Evolutionary conservation across 169 alveolate species (phyloP), one percentile per base, ranked within the genome.

Genomic region (Cyclospora cayetanensis): DNA sequence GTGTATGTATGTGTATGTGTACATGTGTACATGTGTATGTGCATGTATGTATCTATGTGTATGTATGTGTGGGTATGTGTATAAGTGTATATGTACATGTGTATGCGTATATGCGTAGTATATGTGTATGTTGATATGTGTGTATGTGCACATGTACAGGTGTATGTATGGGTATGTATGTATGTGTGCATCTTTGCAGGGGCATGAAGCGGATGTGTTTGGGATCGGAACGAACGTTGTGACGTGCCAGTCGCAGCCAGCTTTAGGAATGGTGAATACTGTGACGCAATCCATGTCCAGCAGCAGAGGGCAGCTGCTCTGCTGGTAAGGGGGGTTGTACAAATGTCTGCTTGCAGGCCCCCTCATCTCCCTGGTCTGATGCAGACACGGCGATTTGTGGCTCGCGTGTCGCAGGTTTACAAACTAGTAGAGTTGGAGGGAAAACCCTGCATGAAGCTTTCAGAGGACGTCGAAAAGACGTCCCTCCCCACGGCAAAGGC

Each of bases 181-280:
- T 9, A 46, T 72, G 76, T 83, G 46, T 92, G 70, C 60, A 93
- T n/a, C 93, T 34, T 94, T 94, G 68, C 88, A 96, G 94, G 95
- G 95, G 0, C 98, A 97, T 90, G 93, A 96, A 82, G 95, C 97
- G 35, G 98, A 97, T 92, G 95, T 93, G 52, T 97, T 96, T 94
- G 99, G 98, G 15, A 96, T 97, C 66, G 99, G 99, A 1, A 97
- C 99, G 39, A 96, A 98, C 79, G 91, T 98, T 53, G 98, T 98
- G 22, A 98, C 99, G 18, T 98, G 99, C 94, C 96, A 96, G 90
- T 95, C 97, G 43, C 96, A 98, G 77, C 99, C 99, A 0, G 98
- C 99, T 2, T 91, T 98, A 27, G 99, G 99, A 9, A 95, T 96
- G 96, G 95, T 93, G 35, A 63, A n/a, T n/a, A n/a, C n/a, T n/a